Conservation (phyloP, 345 rosid species). For the Linum usitatissimum region DNA sequence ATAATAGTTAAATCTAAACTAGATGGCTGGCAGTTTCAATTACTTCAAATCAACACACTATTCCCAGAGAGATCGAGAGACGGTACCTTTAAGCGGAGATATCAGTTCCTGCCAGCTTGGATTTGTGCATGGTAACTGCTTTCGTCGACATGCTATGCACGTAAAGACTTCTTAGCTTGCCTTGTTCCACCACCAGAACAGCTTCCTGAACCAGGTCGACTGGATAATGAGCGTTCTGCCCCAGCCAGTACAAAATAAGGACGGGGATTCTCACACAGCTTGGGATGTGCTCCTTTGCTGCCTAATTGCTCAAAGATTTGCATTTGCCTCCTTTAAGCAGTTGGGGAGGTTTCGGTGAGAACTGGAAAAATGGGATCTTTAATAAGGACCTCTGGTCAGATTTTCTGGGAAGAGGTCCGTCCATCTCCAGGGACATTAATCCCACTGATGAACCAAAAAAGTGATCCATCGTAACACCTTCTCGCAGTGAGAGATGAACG, state of each 20-base stretch:
- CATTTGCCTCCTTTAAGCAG: not conserved
- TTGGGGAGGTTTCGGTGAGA: not conserved
- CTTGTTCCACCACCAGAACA: too few relatives aligned
- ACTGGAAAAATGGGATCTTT: not conserved
- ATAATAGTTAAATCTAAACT: not conserved
- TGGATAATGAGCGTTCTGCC: not conserved
- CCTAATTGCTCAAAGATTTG: not conserved
- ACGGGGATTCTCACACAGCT: not conserved
- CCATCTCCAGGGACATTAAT: not conserved
- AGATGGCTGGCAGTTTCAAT: not conserved
- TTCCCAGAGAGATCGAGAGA: not conserved
- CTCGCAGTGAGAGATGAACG: not conserved
- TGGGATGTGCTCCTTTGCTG: not conserved
- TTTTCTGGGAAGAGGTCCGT: not conserved
- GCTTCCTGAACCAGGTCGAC: not conserved
- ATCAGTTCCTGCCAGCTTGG: not conserved
- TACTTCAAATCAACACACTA: too few relatives aligned
- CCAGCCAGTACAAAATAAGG: not conserved
- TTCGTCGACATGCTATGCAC: not conserved
- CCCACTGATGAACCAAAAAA: too few relatives aligned
- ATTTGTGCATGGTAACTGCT: not conserved
- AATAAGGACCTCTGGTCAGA: not conserved
- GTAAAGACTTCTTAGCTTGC: not conserved
- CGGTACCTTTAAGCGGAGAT: not conserved
- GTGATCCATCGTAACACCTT: too few relatives aligned